Base-by-base conservation (phyloP, 345 rosid genomes). In the Salix udensis region DNA sequence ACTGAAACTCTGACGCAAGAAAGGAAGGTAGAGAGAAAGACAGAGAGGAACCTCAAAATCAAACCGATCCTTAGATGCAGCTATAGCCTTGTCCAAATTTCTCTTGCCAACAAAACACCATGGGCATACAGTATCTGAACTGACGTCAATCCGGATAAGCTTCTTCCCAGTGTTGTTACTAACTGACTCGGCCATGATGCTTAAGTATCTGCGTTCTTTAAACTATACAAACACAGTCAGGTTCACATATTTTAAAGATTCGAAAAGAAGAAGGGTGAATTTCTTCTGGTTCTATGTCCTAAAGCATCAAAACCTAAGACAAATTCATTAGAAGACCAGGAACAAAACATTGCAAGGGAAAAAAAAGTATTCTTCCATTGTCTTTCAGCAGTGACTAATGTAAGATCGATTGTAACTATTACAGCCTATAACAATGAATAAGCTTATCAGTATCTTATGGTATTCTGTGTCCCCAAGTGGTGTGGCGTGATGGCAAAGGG, bases 101-200 rank as follows among this genome's bases (percentile, higher is more conserved):
- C 77, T 89, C 88, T 94, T 92, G 1, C 96, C 97, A 34, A 91
- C 89, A 71, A 86, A 91, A 78, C 97, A 95, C 97, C 96, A 93
- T 9, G 97, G 94, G 70, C 97, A 93, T 53, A 95, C 91, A 5
- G 94, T 82, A 81, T 95, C 98, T 19, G 97, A 92, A 84, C 89
- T 89, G 48, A 95, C 66, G 76, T 91, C 97, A 36, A 94, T 87
- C 67, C 44, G 84, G 44, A 91, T 76, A 60, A 83, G 83, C 88
- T 88, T 90, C 87, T 88, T 94, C 23, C 82, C 86, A 7, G 79
- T 26, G 73, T 34, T 81, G 78, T 48, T 82, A 82, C 84, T 76
- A 7, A 52, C 81, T 75, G 90, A 84, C 77, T 85, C 80, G 1
- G 93, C 80, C 98, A 94, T 91, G 72, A 60, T 77, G 52, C 73